These are phyloP conservation scores for Heterobasidion irregulare DNA, from an alignment of 1,284 basidiomycete genomes.

Conservation along the genomic window DNA sequence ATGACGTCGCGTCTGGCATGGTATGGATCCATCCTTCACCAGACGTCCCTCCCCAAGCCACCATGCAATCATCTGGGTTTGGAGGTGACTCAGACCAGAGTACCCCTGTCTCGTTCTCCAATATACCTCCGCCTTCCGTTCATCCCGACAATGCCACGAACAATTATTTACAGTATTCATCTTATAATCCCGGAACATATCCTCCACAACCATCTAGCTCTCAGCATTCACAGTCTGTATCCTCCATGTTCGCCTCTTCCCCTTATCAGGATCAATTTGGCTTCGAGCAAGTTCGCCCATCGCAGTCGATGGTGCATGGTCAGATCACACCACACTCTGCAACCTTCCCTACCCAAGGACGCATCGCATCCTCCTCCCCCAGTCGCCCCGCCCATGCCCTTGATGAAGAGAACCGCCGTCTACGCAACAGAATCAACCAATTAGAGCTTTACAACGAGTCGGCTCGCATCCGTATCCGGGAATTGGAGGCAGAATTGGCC, in stretches of 20 bases:
- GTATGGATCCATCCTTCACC: slow-evolving; percentile 12
- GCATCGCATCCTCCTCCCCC: slow-evolving; percentile 17
- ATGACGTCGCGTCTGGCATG: slow-evolving; percentile 11
- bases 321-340: slow-evolving; percentile 10
- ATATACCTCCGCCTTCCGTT: slow-evolving; percentile 8
- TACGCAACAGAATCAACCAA: slow-evolving; percentile 34
- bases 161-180: slow-evolving; percentile 16
- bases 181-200: slow-evolving; percentile 17
- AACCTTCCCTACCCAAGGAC: slow-evolving; percentile 11
- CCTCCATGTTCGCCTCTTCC: slow-evolving; percentile 13
- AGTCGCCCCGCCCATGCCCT: slow-evolving; percentile 16
- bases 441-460: slow-evolving; percentile 39
- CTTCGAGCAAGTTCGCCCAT: slow-evolving; percentile 14
- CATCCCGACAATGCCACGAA: slow-evolving; percentile 8
- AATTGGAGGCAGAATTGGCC: slow-evolving; percentile 37
- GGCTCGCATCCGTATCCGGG: slow-evolving; percentile 33
- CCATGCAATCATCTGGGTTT: slow-evolving; percentile 7
- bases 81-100: slow-evolving; percentile 5
- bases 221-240: neutral
- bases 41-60: slow-evolving; percentile 7
- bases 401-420: slow-evolving; percentile 30
- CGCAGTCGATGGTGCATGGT: slow-evolving; percentile 1
- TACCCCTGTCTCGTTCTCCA: slow-evolving; percentile 9
- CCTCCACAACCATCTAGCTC: slow-evolving; percentile 14
- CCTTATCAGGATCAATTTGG: slow-evolving; percentile 18